These are phyloP conservation scores for Schizothecium vesticola DNA, from an alignment of 495 filamentous ascomycete species.

Conservation along the genomic window DNA sequence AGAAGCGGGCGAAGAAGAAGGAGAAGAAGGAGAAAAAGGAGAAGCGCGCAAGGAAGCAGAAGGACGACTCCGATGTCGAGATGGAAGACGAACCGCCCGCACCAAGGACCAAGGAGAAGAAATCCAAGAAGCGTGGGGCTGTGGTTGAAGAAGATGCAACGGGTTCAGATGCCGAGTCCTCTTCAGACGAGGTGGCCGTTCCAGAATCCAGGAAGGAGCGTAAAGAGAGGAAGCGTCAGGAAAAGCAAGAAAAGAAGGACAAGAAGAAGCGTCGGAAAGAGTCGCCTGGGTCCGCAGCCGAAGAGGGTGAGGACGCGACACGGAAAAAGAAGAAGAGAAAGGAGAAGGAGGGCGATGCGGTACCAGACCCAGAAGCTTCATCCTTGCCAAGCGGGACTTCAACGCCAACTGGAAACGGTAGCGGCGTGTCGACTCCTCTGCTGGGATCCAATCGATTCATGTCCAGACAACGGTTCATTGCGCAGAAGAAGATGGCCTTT, in stretches of 20 bases:
- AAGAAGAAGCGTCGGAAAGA: slow-evolving; percentile 41
- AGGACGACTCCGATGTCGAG: slow-evolving; percentile 23
- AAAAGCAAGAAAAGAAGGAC: slow-evolving; percentile 40
- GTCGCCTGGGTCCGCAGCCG: slow-evolving; percentile 20
- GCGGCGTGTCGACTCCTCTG: slow-evolving; percentile 33
- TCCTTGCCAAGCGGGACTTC: slow-evolving; percentile 21
- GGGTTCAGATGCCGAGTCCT: slow-evolving; percentile 6
- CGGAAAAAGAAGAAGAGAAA: slow-evolving; percentile 23
- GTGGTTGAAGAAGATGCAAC: slow-evolving; percentile 36
- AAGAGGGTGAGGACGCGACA: background rate
- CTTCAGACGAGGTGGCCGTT: slow-evolving; percentile 8
- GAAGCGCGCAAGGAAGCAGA: slow-evolving; percentile 33
- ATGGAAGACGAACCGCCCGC: background rate
- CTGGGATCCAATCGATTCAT: slow-evolving; percentile 52
- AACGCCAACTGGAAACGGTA: slow-evolving; percentile 16
- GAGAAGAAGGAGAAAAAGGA: slow-evolving; percentile 43
- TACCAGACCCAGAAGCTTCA: slow-evolving; percentile 7
- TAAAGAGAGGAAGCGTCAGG: slow-evolving; percentile 27
- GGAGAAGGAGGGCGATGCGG: slow-evolving; percentile 20
- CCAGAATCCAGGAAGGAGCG: slow-evolving; percentile 35
- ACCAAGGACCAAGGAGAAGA: slow-evolving; percentile 38
- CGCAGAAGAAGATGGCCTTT: slow-evolving; percentile 69
- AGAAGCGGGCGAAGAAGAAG: slow-evolving; percentile 31
- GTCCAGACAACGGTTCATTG: slow-evolving; percentile 66
- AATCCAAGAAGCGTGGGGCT: slow-evolving; percentile 30